A percentile compares a stretch with the other conserved stretches of the same genome.
Conservation (phyloP, 2,329 filamentous ascomycete genomes). For the Exophiala oligosperma region DNA sequence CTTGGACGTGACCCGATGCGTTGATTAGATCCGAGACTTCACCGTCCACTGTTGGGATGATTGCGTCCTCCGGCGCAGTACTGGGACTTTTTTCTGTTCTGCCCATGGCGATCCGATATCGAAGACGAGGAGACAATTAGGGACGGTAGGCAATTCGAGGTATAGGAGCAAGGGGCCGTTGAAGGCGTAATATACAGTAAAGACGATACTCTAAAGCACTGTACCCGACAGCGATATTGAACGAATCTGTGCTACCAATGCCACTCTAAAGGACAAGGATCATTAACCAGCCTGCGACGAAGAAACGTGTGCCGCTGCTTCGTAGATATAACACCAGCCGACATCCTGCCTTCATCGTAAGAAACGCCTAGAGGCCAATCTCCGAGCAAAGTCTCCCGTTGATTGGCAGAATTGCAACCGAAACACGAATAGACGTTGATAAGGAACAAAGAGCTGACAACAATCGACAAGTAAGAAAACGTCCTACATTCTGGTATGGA, state of each 20-base stretch:
- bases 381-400: background rate
- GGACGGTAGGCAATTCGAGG: too few relatives aligned
- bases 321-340: too few relatives aligned
- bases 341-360: background rate
- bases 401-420: background rate
- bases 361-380: background rate
- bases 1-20: slow-evolving; percentile 63
- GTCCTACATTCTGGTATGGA: background rate
- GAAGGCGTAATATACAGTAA: too few relatives aligned
- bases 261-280: too few relatives aligned
- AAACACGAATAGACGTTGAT: slow-evolving; percentile 7
- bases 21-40: slow-evolving; percentile 46
- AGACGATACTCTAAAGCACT: too few relatives aligned
- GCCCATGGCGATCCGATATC: slow-evolving; percentile 4
- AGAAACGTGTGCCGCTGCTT: too few relatives aligned
- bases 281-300: too few relatives aligned
- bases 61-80: background rate
- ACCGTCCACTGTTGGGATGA: background rate
- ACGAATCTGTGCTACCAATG: too few relatives aligned
- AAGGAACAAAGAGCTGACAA: slow-evolving; percentile 16
- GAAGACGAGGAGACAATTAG: background rate
- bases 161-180: too few relatives aligned
- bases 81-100: slow-evolving; percentile 6
- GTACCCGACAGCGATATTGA: too few relatives aligned
- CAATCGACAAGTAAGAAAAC: slow-evolving; percentile 13